Conservation (phyloP, 2,329 filamentous ascomycete species). For the Venturia nashicola region DNA sequence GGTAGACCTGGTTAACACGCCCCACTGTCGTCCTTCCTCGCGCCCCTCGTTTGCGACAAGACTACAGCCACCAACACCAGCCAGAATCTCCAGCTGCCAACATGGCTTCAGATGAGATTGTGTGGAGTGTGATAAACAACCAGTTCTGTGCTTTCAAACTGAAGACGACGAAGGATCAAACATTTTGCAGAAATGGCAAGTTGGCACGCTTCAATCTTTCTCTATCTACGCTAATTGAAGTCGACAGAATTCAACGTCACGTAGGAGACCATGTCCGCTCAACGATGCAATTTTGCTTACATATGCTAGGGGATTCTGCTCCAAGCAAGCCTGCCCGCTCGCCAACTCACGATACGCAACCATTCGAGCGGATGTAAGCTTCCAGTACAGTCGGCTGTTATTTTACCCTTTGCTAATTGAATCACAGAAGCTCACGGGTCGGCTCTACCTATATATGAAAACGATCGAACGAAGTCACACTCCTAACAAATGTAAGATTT, state of each 20-base stretch:
- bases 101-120: constrained; percentile 91
- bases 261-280: neutral
- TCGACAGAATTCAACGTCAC: constrained; percentile 78
- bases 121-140: constrained; percentile 95
- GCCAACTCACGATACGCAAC: constrained; percentile 91
- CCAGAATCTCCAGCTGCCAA: neutral
- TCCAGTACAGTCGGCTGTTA: no score
- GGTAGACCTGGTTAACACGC: neutral
- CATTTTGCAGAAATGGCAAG: constrained; percentile 51
- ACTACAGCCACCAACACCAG: neutral
- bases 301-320: constrained; percentile 50
- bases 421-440: constrained; percentile 52
- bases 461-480: constrained; percentile 79
- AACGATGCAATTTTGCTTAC: neutral
- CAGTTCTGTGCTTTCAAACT: constrained; percentile 93
- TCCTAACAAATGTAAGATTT: constrained; percentile 52
- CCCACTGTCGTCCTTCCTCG: neutral
- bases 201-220: neutral
- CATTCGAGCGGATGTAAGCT: constrained; percentile 53
- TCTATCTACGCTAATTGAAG: neutral
- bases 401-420: no score
- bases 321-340: constrained; percentile 77
- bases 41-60: neutral
- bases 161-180: constrained; percentile 80
- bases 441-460: constrained; percentile 93